phyloP scores from a whole-genome alignment of 2,329 filamentous ascomycete species.

The Botrytis cinerea region DNA sequence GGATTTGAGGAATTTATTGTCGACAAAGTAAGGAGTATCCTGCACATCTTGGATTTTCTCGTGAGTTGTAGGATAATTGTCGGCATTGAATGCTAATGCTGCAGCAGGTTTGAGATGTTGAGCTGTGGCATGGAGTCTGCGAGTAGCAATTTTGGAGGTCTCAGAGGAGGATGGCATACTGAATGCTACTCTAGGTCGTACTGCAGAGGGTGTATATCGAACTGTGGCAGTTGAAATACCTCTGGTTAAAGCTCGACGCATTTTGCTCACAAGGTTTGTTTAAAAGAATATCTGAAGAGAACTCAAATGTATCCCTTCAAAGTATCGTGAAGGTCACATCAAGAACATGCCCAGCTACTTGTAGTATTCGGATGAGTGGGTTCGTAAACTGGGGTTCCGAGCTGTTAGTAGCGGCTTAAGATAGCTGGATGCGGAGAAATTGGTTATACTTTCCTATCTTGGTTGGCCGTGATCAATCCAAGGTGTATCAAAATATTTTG shows the following conservation, averaged over 20 bases:
- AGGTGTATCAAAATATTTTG: not conserved
- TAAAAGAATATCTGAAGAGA: not conserved
- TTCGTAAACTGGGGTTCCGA: not conserved
- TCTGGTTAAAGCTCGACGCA: conserved; percentile 40
- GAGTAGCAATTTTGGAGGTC: conserved; percentile 44
- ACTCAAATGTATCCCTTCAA: not conserved
- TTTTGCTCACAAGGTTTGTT: conserved; percentile 26
- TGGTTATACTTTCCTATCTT: conserved; percentile 9
- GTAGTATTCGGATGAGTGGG: not conserved
- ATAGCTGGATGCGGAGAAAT: conserved; percentile 5
- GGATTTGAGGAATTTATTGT: conserved; percentile 76
- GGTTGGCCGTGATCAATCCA: not conserved
- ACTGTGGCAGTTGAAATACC: conserved; percentile 33
- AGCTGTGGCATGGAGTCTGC: conserved; percentile 59
- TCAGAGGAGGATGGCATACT: conserved; percentile 36
- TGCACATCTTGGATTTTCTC: conserved; percentile 66
- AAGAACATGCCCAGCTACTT: conserved; percentile 4
- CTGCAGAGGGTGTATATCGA: conserved; percentile 33
- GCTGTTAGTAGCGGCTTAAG: conserved; percentile 8
- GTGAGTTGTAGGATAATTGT: conserved; percentile 69
- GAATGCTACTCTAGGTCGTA: conserved; percentile 30
- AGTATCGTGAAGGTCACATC: not conserved
- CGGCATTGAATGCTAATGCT: conserved; percentile 57
- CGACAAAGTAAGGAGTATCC: conserved; percentile 78
- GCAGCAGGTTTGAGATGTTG: conserved; percentile 56